Evolutionary conservation across 805 yeast genomes (phyloP), one percentile per base, ranked within the genome.

Genomic region (Debaryomyces hansenii): DNA sequence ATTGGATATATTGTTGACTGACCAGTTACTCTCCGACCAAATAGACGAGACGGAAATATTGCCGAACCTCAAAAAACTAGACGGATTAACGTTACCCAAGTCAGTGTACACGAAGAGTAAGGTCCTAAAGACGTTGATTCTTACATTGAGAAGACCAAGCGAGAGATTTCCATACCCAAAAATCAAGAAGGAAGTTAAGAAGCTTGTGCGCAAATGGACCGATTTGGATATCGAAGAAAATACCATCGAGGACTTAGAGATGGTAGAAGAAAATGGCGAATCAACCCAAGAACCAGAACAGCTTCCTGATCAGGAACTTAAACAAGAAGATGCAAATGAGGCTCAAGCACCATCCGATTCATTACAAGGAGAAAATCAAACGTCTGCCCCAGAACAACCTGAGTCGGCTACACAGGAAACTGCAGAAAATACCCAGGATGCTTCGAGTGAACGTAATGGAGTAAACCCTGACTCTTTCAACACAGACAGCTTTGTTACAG

Each of bases 21-120:
- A 12, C 14, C 33, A 34, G 4, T 35, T 40, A 3, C 40, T 42
- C 28, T 50, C 52, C 4, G 42, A 45, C 37, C 40, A 39, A 41
- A 20, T 60, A 46, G 47, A 54, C 42, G 41, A 56, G 52, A 32
- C 51, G 40, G 47, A 40, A n/a, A 49, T 60, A 5, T 40, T 59
- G 14, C 47, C 50, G 14, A 38, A 50, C 20, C 48, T 67, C 33
- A 45, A 48, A 6, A 48, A 52, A 24, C 36, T 63, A 21, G 54
- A 53, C 28, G 47, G 48, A 32, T 16, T 50, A 34, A 44, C 53
- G 8, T 51, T 66, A 42, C 77, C 77, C 6, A 51, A 55, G 24
- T 55, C 69, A 24, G 53, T 69, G 2, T 50, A 70, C 9, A 46
- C 54, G 12, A 67, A 63, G 45, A 66, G 72, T 33, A 59, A 55